Evolutionary conservation across 805 yeast species (phyloP), one percentile per base, ranked within the genome.

Genomic region (Kodamaea fukazawae): DNA sequence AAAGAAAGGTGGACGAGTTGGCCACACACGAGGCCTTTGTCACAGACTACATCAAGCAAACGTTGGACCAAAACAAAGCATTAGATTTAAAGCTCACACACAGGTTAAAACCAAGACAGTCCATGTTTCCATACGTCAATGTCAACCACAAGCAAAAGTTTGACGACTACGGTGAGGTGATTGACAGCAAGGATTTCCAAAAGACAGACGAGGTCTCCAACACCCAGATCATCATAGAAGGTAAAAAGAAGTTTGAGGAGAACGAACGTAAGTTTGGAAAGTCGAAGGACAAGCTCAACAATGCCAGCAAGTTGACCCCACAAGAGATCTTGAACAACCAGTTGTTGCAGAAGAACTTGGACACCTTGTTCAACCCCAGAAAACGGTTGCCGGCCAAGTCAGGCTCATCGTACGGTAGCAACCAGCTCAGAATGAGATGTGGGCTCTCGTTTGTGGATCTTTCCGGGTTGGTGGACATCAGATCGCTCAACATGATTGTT

Each of bases 141-240:
- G 47, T 48, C 17, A 45, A 54, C 6, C 74, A 70, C 34, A 76
- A 78, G 49, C 65, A 75, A 16, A 78, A 84, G 48, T 65, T 73
- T 34, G 98, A 93, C 55, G 97, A 91, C 48, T 93, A 91, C 58
- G 99, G 99, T 22, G 82, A 79, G 41, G 63, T 81, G 2, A 80
- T 90, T 14, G 81, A 83, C 45, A 73, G 74, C 31, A 76, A 78
- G 28, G 83, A 82, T 49, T 84, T 81, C 52, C 73, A 71, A 46
- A 72, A 72, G 40, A 67, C 70, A 34, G 86, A 79, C 47, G 83
- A 78, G 49, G 63, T 55, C 15, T 54, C 61, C 26, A 63, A 64
- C 43, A 56, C 49, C 16, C 60, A 62, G 45, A 58, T 63, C 26
- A 64, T 64, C 31, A 47, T 60, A 43, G 69, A 67, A 38, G 63